Base-by-base conservation (phyloP, 2,329 filamentous ascomycete species). In the Sarocladiaceae sp. region DNA sequence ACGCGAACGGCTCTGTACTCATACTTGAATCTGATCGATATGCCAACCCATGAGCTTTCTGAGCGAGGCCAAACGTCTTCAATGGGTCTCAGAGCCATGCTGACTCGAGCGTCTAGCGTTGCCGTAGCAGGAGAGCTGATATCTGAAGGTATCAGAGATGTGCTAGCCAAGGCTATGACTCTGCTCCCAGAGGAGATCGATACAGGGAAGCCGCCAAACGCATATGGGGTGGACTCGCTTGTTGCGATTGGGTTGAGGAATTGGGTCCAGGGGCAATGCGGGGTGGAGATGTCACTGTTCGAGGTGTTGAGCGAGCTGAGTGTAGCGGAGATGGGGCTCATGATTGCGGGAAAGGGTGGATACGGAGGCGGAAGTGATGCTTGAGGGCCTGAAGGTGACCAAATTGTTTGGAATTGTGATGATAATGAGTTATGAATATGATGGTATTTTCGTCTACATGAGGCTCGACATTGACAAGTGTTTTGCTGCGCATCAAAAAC, bases 161-260 rank as follows among this genome's bases (percentile, higher is more conserved):
- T 76, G 68, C 62, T 76, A 18, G 66, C 72, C 51, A 70, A 71
- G 59, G 66, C 69, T 31, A 74, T 75, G 67, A 75, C 68, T 53
- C 70, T 76, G 65, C 59, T 70, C 2, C 63, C 67, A 0, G 69
- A 70, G 44, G 73, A 76, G 47, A 68, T 78, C n/a, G 72, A 78
- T 54, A 59, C 64, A 31, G 60, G 61, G 28, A 67, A 66, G 52
- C 61, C 71, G 1, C 67, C 72, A 3, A 69, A 65, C 28, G 71
- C 69, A 3, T 80, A 79, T 53, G 77, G 77, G 1, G 72, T 80
- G 6, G 77, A 80, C 62, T 78, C 75, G 0, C 66, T 80, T 7
- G 72, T 78, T 4, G 76, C 76, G 1, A 73, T 80, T n/a, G 73
- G 72, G 11, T 63, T 79, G 7, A 69, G 76, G n/a, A 78, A 72